phyloP scores from a whole-genome alignment of 2,329 filamentous ascomycete species.

The Hypoxylon sp. region DNA sequence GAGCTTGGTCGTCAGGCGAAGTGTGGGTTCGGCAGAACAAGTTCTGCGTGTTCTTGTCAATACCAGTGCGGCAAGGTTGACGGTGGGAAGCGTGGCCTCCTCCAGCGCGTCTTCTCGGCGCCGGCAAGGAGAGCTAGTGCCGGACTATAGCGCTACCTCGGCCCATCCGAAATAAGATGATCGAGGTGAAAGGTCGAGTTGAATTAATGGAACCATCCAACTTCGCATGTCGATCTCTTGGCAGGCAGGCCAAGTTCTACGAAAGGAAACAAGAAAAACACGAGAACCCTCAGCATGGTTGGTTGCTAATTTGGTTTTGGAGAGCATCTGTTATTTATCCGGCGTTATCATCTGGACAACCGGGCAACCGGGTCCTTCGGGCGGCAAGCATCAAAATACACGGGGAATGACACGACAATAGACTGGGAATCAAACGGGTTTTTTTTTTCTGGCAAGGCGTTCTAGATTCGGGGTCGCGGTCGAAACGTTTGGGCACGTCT shows the following conservation, averaged over 20 bases:
- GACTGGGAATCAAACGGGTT: constrained; percentile 26
- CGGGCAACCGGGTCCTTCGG: constrained; percentile 32
- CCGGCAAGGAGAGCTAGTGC: constrained; percentile 28
- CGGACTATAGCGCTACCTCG: constrained; percentile 15
- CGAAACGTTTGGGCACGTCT: constrained; percentile 14
- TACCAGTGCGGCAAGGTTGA: constrained; percentile 43
- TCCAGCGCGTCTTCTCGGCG: constrained; percentile 52
- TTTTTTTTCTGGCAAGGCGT: constrained; percentile 35
- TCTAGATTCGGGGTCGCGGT: constrained; percentile 22
- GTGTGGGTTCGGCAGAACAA: constrained; percentile 34
- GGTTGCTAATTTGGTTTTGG: constrained; percentile 14
- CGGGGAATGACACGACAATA: constrained; percentile 28
- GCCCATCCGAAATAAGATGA: neutral
- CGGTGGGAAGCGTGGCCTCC: constrained; percentile 46
- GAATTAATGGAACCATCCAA: constrained; percentile 17
- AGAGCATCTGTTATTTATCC: constrained; percentile 25
- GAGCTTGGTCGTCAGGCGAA: constrained; percentile 50
- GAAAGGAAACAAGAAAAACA: too few species aligned
- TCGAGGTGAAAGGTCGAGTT: constrained; percentile 3
- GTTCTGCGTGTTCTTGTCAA: constrained; percentile 31
- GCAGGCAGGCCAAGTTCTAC: constrained; percentile 3
- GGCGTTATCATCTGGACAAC: constrained; percentile 34
- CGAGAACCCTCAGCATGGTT: constrained; percentile 13
- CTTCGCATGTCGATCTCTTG: neutral
- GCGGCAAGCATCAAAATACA: constrained; percentile 35